Evolutionary conservation across 2,329 filamentous ascomycete species (phyloP).

Genomic region (Hypoxylon rubiginosum): DNA sequence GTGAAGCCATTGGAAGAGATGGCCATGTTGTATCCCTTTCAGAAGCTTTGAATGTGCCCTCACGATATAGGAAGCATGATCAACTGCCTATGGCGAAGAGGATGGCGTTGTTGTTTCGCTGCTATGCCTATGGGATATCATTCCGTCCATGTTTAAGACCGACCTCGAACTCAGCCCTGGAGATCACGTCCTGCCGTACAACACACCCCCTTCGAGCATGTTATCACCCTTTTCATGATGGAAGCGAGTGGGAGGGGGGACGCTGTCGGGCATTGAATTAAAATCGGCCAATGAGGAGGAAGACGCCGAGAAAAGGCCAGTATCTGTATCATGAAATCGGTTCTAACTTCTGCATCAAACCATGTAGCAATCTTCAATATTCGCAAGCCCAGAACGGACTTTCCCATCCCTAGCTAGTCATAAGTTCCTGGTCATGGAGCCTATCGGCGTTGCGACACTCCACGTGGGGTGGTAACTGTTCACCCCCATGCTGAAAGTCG

Average conservation of each 20-base stretch:
- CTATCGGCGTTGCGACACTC: conserved; percentile 35
- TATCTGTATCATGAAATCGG: conserved; percentile 17
- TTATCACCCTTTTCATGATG: conserved; percentile 21
- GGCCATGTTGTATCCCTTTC: conserved; percentile 6
- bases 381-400: conserved; percentile 24
- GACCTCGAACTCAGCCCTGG: conserved; percentile 36
- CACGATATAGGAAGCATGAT: not conserved
- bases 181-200: conserved; percentile 38
- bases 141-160: conserved; percentile 35
- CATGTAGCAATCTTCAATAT: conserved; percentile 25
- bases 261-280: conserved; percentile 19
- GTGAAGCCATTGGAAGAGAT: not conserved
- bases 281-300: conserved; percentile 31
- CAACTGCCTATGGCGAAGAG: conserved; percentile 6
- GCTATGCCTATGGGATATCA: conserved; percentile 29
- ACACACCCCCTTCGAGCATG: conserved; percentile 23
- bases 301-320: conserved; percentile 10
- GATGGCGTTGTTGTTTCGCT: conserved; percentile 6
- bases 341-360: conserved; percentile 28
- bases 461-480: conserved; percentile 42
- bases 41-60: not conserved
- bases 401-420: conserved; percentile 10
- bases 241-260: conserved; percentile 27
- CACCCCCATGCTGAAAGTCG: conserved; percentile 29
- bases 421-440: conserved; percentile 26